Evolutionary conservation across 352 stramenopile genomes (phyloP).

Genomic region (Phytophthora melonis): DNA sequence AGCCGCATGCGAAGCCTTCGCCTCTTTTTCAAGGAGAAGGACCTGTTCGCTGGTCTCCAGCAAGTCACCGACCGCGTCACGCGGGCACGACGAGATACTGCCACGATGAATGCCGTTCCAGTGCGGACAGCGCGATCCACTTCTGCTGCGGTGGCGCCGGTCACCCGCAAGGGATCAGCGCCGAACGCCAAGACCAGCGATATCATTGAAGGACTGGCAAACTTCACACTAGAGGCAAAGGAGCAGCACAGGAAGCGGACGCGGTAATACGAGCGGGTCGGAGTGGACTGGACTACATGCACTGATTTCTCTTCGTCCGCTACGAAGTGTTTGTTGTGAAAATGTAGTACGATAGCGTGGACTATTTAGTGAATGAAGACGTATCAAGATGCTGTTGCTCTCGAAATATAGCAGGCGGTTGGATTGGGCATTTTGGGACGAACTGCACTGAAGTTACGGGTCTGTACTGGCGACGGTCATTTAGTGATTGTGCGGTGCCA

Average conservation of each 20-base stretch:
- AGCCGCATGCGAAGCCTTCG: conserved; percentile 59
- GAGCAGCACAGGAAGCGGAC: conserved; percentile 39
- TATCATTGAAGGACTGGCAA: conserved; percentile 56
- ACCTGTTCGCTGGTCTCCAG: conserved; percentile 63
- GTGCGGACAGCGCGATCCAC: conserved; percentile 19
- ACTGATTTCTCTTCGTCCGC: conserved; percentile 3
- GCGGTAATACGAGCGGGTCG: conserved; percentile 15
- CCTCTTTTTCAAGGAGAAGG: conserved; percentile 75
- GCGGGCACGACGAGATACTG: conserved; percentile 34
- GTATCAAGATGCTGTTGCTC: conserved; percentile 17
- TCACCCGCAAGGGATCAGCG: conserved; percentile 27
- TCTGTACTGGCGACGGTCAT: no score
- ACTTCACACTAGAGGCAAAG: conserved; percentile 53
- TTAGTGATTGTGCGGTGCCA: no score
- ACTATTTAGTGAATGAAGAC: conserved; percentile 40
- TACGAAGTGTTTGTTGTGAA: conserved; percentile 17
- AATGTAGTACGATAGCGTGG: conserved; percentile 29
- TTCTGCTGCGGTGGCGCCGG: conserved; percentile 29
- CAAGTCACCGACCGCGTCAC: conserved; percentile 34
- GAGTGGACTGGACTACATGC: background rate
- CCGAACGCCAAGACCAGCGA: conserved; percentile 47
- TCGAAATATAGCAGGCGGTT: conserved; percentile 17
- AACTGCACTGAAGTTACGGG: background rate
- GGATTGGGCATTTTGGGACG: conserved; percentile 16
- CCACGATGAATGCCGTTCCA: conserved; percentile 14